Evolutionary conservation across 2,329 filamentous ascomycete species (phyloP).

Genomic region (Colletotrichum lentis): DNA sequence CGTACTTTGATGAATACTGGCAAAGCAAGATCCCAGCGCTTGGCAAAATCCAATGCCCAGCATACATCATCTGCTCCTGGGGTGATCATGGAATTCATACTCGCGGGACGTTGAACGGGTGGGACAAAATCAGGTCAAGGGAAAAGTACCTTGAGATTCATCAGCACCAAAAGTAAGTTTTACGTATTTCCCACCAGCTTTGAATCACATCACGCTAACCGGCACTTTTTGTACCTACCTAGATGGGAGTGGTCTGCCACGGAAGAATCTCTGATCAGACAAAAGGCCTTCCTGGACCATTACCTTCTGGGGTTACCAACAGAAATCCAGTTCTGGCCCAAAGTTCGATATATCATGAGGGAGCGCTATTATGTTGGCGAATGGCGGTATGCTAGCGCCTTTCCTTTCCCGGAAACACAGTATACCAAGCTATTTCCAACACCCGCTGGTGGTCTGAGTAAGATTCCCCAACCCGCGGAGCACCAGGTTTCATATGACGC

Average conservation of each 20-base stretch:
- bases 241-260: neutral
- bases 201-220: neutral
- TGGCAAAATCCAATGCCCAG: neutral
- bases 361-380: neutral
- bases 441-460: neutral
- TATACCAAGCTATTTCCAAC: neutral
- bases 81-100: neutral
- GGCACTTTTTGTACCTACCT: neutral
- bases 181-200: neutral
- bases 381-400: neutral
- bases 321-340: slow-evolving; percentile 1
- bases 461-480: neutral
- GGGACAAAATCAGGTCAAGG: neutral
- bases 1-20: slow-evolving; percentile 9
- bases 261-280: neutral
- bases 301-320: too few species aligned
- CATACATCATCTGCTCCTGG: slow-evolving; percentile 1
- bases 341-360: neutral
- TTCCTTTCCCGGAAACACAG: neutral
- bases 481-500: neutral
- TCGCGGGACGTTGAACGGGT: neutral
- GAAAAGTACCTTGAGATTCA: slow-evolving; percentile 1
- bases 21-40: slow-evolving; percentile 1
- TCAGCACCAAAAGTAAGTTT: neutral
- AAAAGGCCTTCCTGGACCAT: neutral